Percentiles rank a stretch among this genome's conserved stretches.
phyloP scores from a whole-genome alignment of 805 yeast genomes.

The Candida hispaniensis region DNA sequence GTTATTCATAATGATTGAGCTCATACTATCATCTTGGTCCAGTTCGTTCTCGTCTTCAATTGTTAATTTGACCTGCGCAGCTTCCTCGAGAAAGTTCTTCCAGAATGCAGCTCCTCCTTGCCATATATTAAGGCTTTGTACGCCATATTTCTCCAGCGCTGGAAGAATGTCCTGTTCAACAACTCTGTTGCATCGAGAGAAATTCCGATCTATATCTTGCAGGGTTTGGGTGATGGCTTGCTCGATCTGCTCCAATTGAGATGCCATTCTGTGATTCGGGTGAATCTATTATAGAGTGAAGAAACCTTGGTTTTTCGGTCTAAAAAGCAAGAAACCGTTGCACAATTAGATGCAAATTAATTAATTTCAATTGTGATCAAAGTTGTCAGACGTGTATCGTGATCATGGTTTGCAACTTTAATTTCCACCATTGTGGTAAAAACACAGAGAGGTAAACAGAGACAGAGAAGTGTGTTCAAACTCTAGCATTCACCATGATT shows the following conservation, averaged over 20 bases:
- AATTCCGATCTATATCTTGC: conserved; percentile 69
- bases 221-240: conserved; percentile 67
- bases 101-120: conserved; percentile 52
- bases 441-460: background rate
- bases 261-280: no score
- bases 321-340: no score
- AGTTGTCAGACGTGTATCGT: no score
- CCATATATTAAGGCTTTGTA: conserved; percentile 51
- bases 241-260: conserved; percentile 55
- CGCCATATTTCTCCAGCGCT: conserved; percentile 48
- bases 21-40: conserved; percentile 16
- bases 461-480: background rate
- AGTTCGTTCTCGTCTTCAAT: conserved; percentile 36
- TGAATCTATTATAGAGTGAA: no score
- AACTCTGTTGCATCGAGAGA: conserved; percentile 54
- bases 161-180: conserved; percentile 63
- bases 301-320: no score
- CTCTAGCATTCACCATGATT: conserved; percentile 34
- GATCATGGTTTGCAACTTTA: no score
- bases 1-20: conserved; percentile 4
- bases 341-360: no score
- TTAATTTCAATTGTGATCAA: no score
- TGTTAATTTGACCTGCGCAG: conserved; percentile 54
- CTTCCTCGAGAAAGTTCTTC: conserved; percentile 66
- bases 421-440: background rate